Base-by-base conservation (phyloP, 1,284 basidiomycete species). In the Athelia sp. region DNA sequence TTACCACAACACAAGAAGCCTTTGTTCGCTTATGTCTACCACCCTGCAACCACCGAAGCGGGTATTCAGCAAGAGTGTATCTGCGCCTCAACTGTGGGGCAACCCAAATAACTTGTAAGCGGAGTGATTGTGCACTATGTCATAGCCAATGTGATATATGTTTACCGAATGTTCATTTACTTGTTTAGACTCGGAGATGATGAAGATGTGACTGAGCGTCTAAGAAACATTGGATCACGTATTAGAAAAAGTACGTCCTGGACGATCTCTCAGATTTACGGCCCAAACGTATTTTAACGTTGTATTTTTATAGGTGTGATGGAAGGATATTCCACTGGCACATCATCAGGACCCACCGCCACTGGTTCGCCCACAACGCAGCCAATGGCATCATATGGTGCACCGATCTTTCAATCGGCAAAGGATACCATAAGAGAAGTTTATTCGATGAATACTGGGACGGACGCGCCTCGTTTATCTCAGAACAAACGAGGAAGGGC, bases 201-300 rank as follows among this genome's bases (percentile, higher is more conserved):
- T 31, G 63, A 68, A 50, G 77, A 80, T 50, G 62, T 79, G 24
- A 60, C 68, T 43, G 62, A 67, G 17, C 67, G 65, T 49, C 66
- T 81, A 26, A 72, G 73, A 44, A 75, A 67, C 54, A 56, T 78
- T 21, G 78, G 72, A 23, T 63, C 74, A 49, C 74, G 76, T 44
- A 69, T 76, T 32, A 66, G 79, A 54, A 76, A 76, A 59, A 72
- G 79, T 79, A 62, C 50, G 70, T 59, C n/a, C n/a, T n/a, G n/a
- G n/a, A n/a, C n/a, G n/a, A 47, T n/a, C 14, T 21, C 8, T 6
- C 21, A 50, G 64, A 69, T 38, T 54, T 63, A 64, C 31, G 3
- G 11, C 45, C 31, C 8, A 32, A 50, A 61, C 62, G 56, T 62
- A 62, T 62, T 58, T 62, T 46, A 68, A 59, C 52, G 59, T 50